Evolutionary conservation across 345 rosid species (phyloP), one percentile per base, ranked within the genome.

Genomic region (Microcos paniculata): DNA sequence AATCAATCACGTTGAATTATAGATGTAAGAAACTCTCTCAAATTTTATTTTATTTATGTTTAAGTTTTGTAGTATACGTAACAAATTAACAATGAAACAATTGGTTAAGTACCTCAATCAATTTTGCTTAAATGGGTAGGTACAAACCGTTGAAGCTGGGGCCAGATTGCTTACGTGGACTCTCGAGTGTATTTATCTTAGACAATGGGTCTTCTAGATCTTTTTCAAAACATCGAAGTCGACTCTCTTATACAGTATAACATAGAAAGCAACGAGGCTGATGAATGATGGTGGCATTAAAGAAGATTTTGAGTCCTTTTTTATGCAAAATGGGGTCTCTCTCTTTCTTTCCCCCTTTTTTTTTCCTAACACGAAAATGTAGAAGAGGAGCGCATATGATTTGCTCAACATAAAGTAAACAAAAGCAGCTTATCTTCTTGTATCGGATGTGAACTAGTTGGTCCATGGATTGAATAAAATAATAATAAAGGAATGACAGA

Each of bases 371-470:
- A 24, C 18, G n/a, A n/a, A 62, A 10, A 63, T 38, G 1, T 35
- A 21, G 15, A 23, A 62, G 53, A 16, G 21, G 30, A 30, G 49
- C n/a, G 40, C 65, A 21, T 43, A 65, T 56, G 51, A 65, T 21
- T 31, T 53, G 67, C 16, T 78, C 48, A 77, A 62, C 42, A 72
- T 67, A 45, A 43, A 67, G 66, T 35, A 68, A 77, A 58, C 28
- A 77, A 77, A 77, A 45, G 78, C 55, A 40, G 40, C 42, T 38
- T 38, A 46, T 71, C 64, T 48, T 53, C 43, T 26, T 68, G 35
- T 0, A 16, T 16, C 21, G 1, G 70, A 63, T 28, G n/a, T 14
- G 28, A 63, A 42, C 30, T 72, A 49, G 75, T 56, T 71, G 64
- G 12, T 31, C 71, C 68, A 40, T 38, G 67, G 35, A 12, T 62